These are phyloP conservation scores for Penicillium herquei DNA, from an alignment of 495 filamentous ascomycete species.

Conservation along the genomic window DNA sequence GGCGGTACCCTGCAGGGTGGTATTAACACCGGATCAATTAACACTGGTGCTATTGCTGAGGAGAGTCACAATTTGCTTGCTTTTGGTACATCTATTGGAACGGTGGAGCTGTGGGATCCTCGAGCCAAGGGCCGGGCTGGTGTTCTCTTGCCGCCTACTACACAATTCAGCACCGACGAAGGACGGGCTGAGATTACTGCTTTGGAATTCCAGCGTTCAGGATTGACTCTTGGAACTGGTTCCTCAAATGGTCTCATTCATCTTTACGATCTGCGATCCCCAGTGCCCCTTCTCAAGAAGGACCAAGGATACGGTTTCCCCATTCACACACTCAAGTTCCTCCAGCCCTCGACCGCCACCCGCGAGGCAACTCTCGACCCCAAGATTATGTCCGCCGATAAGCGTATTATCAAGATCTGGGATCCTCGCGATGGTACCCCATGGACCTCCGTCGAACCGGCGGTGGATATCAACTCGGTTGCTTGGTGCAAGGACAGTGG, in stretches of 20 bases:
- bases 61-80: conserved; percentile 87
- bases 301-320: conserved; percentile 97
- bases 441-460: conserved; percentile 93
- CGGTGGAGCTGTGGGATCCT: conserved; percentile 94
- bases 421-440: conserved; percentile 74
- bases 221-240: conserved; percentile 84
- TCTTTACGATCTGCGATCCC: conserved; percentile 89
- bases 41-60: conserved; percentile 85
- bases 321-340: conserved; percentile 84
- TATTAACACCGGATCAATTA: conserved; percentile 78
- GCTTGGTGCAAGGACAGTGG: conserved; percentile 83
- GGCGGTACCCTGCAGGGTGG: conserved; percentile 76
- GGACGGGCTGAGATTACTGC: conserved; percentile 78
- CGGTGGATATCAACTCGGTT: conserved; percentile 90
- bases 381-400: conserved; percentile 89
- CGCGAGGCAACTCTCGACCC: conserved; percentile 63
- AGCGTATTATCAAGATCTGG: conserved; percentile 96
- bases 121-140: conserved; percentile 79
- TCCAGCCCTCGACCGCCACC: conserved; percentile 67
- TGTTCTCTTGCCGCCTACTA: conserved; percentile 54
- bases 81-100: conserved; percentile 94
- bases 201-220: conserved; percentile 79
- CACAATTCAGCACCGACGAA: conserved; percentile 36
- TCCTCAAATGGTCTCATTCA: conserved; percentile 85
- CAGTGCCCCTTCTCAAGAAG: conserved; percentile 78